phyloP scores from a whole-genome alignment of 1,139 yeast species.

The Candida mesenterica region DNA sequence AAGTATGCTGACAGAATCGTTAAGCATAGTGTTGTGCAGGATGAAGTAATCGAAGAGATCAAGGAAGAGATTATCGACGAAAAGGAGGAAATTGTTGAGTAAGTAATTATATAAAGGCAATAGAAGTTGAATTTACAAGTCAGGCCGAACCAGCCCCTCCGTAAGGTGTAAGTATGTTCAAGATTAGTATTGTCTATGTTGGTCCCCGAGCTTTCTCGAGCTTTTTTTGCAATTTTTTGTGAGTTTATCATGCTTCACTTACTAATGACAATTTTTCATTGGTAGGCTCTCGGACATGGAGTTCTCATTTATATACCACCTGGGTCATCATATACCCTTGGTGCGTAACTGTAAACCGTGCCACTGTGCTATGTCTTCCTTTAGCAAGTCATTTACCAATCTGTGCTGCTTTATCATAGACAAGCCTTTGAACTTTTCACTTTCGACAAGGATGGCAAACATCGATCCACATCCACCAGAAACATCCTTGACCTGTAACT shows the following conservation, averaged over 20 bases:
- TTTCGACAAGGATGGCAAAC: constrained; percentile 84
- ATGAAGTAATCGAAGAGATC: constrained; percentile 67
- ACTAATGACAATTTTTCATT: background rate
- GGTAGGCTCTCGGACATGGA: no score
- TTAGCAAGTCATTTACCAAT: constrained; percentile 74
- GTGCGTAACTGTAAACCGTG: constrained; percentile 91
- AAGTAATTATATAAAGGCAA: constrained; percentile 16
- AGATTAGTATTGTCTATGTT: no score
- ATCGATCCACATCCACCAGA: constrained; percentile 97
- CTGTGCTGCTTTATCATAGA: constrained; percentile 90
- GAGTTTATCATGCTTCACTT: no score
- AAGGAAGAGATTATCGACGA: constrained; percentile 72
- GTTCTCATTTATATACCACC: no score
- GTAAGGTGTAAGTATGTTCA: no score
- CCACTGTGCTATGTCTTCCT: constrained; percentile 89
- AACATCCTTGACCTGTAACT: constrained; percentile 70
- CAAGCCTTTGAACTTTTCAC: constrained; percentile 72
- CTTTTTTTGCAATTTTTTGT: no score
- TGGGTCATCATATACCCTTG: constrained; percentile 37
- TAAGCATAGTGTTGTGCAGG: constrained; percentile 51
- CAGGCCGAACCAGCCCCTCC: no score
- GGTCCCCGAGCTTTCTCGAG: constrained; percentile 2
- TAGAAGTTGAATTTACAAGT: no score
- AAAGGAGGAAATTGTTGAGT: constrained; percentile 74
- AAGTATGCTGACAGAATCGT: constrained; percentile 49